Evolutionary conservation across 768 basidiomycete genomes (phyloP).

Genomic region (Hericium rajendrae): DNA sequence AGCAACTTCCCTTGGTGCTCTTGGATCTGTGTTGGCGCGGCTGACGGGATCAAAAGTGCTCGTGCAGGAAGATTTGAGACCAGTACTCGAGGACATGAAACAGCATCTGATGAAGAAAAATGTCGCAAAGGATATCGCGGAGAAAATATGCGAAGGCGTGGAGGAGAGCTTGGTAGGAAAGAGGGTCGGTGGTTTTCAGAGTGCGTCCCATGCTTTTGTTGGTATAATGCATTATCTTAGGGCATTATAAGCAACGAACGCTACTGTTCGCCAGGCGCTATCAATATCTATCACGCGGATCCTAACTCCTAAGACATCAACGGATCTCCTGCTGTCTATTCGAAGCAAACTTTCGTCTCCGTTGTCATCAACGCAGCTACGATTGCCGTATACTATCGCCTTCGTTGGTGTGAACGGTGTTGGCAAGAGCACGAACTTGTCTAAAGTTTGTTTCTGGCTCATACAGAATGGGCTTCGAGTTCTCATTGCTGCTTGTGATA

Average conservation of each 20-base stretch:
- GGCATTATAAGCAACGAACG: conserved; percentile 55
- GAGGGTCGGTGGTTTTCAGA: conserved; percentile 84
- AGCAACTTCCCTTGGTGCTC: conserved; percentile 42
- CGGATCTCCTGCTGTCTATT: conserved; percentile 91
- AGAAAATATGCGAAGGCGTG: conserved; percentile 92
- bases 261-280: conserved; percentile 75
- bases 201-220: conserved; percentile 33
- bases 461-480: conserved; percentile 91
- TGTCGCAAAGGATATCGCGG: conserved; percentile 91
- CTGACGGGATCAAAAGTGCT: conserved; percentile 80
- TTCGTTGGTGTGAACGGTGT: conserved; percentile 99
- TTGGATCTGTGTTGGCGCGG: conserved; percentile 76
- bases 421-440: conserved; percentile 95
- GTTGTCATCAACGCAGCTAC: conserved; percentile 63
- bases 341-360: conserved; percentile 76
- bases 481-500: conserved; percentile 96
- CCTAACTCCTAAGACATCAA: conserved; percentile 92
- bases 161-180: conserved; percentile 83
- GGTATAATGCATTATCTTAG: conserved; percentile 1
- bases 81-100: conserved; percentile 90
- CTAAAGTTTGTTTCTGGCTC: conserved; percentile 98
- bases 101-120: conserved; percentile 99
- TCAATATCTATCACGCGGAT: conserved; percentile 86
- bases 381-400: conserved; percentile 83
- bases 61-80: conserved; percentile 73